Conservation (phyloP, 2,329 filamentous ascomycete genomes). For the Fusarium tricinctum region DNA sequence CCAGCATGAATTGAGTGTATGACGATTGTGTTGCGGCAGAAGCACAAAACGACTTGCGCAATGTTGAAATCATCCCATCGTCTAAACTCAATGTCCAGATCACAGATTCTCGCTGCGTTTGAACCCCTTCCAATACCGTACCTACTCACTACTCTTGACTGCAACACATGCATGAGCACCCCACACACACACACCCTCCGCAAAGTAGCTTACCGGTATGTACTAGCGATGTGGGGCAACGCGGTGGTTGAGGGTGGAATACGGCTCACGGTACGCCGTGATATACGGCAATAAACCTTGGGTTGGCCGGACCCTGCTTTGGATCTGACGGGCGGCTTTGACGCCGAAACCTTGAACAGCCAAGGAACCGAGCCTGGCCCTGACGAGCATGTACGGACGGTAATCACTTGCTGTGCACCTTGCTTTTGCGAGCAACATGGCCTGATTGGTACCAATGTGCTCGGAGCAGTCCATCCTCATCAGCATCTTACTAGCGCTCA, state of each 20-base stretch:
- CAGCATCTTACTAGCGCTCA: slow-evolving; percentile 10
- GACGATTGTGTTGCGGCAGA: neutral
- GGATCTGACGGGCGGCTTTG: slow-evolving; percentile 37
- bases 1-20: slow-evolving; percentile 4
- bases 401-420: slow-evolving; percentile 18
- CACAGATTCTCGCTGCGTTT: neutral
- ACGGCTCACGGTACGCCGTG: slow-evolving; percentile 30
- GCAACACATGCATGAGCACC: neutral
- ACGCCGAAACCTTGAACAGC: slow-evolving; percentile 30
- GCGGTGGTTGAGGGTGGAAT: slow-evolving; percentile 40
- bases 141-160: neutral
- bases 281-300: slow-evolving; percentile 33
- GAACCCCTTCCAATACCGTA: neutral
- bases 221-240: slow-evolving; percentile 1
- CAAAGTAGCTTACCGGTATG: neutral
- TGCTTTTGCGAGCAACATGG: slow-evolving; percentile 36
- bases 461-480: slow-evolving; percentile 36
- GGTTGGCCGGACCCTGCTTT: slow-evolving; percentile 26
- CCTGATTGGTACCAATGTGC: slow-evolving; percentile 39
- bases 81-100: neutral
- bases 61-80: too few species aligned
- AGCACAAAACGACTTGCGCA: too few species aligned
- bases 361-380: slow-evolving; percentile 37
- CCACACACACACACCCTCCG: neutral
- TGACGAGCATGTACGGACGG: neutral